These are phyloP conservation scores for Heterobasidion occidentale DNA, from an alignment of 1,284 basidiomycete genomes.

Conservation along the genomic window DNA sequence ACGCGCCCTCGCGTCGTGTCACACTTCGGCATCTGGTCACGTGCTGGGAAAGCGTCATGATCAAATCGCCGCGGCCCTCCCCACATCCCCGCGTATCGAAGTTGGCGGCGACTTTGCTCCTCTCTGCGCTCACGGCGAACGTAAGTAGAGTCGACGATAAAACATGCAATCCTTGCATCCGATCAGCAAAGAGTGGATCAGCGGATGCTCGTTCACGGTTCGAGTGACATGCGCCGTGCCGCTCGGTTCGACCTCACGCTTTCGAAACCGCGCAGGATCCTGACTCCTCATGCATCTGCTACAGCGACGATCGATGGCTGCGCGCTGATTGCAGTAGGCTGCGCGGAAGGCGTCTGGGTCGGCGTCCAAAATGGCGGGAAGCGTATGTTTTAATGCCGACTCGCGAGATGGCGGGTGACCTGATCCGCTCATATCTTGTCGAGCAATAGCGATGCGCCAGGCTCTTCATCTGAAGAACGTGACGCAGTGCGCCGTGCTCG, in stretches of 20 bases:
- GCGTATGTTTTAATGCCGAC: conserved; percentile 40
- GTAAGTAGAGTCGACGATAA: no score
- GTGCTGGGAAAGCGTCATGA: no score
- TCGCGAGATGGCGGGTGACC: no score
- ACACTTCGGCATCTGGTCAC: no score
- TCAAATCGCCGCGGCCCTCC: no score
- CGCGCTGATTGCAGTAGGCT: conserved; percentile 85
- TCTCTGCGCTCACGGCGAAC: no score
- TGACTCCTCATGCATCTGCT: not conserved
- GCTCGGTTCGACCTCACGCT: conserved; percentile 56
- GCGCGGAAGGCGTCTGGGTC: conserved; percentile 95
- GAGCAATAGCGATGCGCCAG: conserved; percentile 64
- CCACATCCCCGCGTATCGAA: no score
- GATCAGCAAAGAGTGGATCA: conserved; percentile 50
- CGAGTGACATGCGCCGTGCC: conserved; percentile 92
- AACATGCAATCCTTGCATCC: conserved; percentile 17
- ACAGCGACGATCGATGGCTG: conserved; percentile 77
- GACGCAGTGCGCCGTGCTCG: conserved; percentile 90
- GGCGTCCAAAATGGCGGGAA: conserved; percentile 83
- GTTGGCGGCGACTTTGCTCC: no score
- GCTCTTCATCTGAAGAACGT: conserved; percentile 88
- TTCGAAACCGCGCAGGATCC: not conserved
- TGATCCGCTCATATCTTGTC: no score
- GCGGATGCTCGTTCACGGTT: conserved; percentile 73
- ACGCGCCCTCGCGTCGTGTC: no score